Conservation (phyloP, 2,329 filamentous ascomycete genomes). For the Aspergillus ochraceus region DNA sequence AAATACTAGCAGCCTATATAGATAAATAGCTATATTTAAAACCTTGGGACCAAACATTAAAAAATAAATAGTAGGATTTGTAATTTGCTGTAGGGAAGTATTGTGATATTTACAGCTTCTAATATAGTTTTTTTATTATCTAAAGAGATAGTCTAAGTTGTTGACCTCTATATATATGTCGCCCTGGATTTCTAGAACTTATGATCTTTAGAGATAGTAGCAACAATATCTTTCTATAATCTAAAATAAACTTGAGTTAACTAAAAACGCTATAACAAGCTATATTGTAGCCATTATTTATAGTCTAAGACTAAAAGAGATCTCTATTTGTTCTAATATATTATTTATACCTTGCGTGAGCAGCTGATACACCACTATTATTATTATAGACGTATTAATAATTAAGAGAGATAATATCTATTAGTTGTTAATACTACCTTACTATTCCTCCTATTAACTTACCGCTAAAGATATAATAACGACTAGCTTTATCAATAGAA, state of each 20-base stretch:
- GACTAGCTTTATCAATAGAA: conserved; percentile 6
- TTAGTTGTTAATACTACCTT: not conserved
- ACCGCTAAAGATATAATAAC: conserved; percentile 3
- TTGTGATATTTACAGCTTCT: not conserved
- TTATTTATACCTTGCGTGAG: conserved; percentile 4
- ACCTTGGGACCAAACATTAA: not conserved
- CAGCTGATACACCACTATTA: conserved; percentile 5
- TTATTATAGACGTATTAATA: conserved; percentile 4
- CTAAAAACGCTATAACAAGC: conserved; percentile 5
- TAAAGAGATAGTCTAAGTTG: conserved; percentile 1
- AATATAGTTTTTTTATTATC: not conserved
- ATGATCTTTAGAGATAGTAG: conserved; percentile 3
- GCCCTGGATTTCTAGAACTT: conserved; percentile 4
- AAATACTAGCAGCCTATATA: too few relatives aligned
- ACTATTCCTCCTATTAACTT: conserved; percentile 5
- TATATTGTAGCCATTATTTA: conserved; percentile 5
- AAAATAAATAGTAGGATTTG: conserved; percentile 5
- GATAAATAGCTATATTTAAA: too few relatives aligned
- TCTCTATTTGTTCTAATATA: not conserved
- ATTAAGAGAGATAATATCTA: conserved; percentile 6
- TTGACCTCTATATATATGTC: not conserved
- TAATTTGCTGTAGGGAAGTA: conserved; percentile 1
- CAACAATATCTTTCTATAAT: conserved; percentile 9
- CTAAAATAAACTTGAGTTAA: conserved; percentile 4
- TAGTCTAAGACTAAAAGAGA: conserved; percentile 5